Conservation (phyloP, 169 alveolate genomes). For the Plasmodium adleri region DNA sequence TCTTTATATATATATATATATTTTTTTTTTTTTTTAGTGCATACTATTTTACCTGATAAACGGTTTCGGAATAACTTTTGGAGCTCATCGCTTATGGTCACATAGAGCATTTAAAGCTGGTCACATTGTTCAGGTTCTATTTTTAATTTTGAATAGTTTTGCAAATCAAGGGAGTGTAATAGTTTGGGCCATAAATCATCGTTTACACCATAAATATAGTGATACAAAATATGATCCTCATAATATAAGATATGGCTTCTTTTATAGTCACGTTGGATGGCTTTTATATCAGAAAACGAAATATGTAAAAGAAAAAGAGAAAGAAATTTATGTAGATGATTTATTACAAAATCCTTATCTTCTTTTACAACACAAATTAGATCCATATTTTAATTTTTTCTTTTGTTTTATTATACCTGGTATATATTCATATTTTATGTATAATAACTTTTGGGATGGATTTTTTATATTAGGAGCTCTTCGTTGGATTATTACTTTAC, state of each 20-base stretch:
- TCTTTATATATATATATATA: not conserved
- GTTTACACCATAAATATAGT: constrained; percentile 88
- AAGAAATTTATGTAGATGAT: constrained; percentile 80
- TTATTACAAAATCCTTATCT: constrained; percentile 78
- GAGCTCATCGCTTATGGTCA: constrained; percentile 92
- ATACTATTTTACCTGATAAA: constrained; percentile 78
- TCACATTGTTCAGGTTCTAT: constrained; percentile 77
- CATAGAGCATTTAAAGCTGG: constrained; percentile 89
- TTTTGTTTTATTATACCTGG: constrained; percentile 87
- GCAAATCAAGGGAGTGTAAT: constrained; percentile 90
- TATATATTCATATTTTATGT: constrained; percentile 79
- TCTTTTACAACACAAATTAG: constrained; percentile 79
- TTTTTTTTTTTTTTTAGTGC: constrained; percentile 41
- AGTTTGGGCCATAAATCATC: constrained; percentile 89
- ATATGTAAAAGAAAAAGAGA: constrained; percentile 78
- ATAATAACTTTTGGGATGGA: constrained; percentile 86
- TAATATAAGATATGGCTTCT: constrained; percentile 87
- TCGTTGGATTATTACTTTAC: constrained; percentile 84
- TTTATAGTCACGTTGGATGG: constrained; percentile 91
- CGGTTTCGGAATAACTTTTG: constrained; percentile 91
- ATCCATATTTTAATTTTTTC: constrained; percentile 87
- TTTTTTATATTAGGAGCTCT: constrained; percentile 85
- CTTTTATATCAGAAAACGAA: constrained; percentile 82
- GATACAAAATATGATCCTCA: constrained; percentile 90
- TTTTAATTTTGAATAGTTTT: constrained; percentile 86